Base-by-base conservation (phyloP, 1,284 basidiomycete genomes). In the Trichosporon ovoides region DNA sequence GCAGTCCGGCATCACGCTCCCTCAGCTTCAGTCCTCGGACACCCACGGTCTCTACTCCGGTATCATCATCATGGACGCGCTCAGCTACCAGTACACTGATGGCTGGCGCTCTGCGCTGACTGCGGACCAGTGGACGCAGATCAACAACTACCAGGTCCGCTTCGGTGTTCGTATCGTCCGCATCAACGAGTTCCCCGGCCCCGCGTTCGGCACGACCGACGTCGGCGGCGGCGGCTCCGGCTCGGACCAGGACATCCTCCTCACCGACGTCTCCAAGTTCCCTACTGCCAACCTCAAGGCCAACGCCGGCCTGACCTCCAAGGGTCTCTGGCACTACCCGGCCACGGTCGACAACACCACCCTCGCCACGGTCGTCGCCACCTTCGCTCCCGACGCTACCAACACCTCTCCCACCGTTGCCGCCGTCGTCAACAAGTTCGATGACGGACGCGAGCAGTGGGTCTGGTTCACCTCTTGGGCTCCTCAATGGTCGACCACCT, bases 121-220 rank as follows among this genome's bases (percentile, higher is more conserved):
- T 12, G 36, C 43, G 34, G 52, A 37, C 22, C 56, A 57, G 38
- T 57, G 56, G 56, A 22, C 16, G 24, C 14, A 43, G 18, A 11
- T 57, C 28, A 13, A 24, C 35, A 22, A 48, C 35, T 57, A 57
- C 43, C 56, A 57, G 51, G 46, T 49, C 10, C 7, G 13, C 19
- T 57, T 49, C 56, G 18, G 22, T 16, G 52, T 34, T 7, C 56
- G 56, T 18, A 53, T 57, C 52, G 56, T 57, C 22, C 56, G 56
- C 14, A 57, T 57, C 51, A 57, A 57, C 52, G 56, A 57, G 52
- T 57, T 19, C 52, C 56, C 52, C 18, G 52, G 52, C 9, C 35
- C 43, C 10, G 19, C 13, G 35, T 57, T 49, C 34, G 52, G 56
- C 9, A 20, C 20, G 36, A 24, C 20, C 4, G 11, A 3, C 37